Evolutionary conservation across 257 asterid genomes (phyloP), one percentile per base, ranked within the genome.

Genomic region (Parsonsia alboflavescens): DNA sequence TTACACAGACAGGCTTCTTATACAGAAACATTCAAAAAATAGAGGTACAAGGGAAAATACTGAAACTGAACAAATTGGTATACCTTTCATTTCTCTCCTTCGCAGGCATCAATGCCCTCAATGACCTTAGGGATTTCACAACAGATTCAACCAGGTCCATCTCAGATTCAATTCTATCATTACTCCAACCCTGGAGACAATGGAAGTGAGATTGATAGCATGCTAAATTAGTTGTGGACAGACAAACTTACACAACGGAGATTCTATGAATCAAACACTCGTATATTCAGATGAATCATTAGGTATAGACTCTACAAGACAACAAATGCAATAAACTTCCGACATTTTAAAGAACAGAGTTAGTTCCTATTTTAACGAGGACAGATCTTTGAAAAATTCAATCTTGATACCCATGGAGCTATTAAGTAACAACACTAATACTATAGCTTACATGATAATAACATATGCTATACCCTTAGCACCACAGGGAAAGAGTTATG

Each of bases 11-110:
- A 33, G 39, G 39, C 39, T 33, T 33, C 3, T 33, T 3, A 1
- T 33, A 33, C 39, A 33, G 39, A 33, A 33, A 33, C 39, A 33
- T 33, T 33, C 39, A 33, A 33, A 33, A 33, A 33, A 33, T 33
- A 1, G 39, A 33, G 1, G 39, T 33, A 33, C 39, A 33, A 33
- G 39, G 39, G 2, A 33, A 6, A 7, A 16, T 2, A 42, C 15
- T 22, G 9, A 71, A 48, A 61, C 15, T 41, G 44, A 33, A 41
- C 24, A 82, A 19, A 49, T 28, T 24, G 21, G 21, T 54, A 73
- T 84, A 90, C 99, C 92, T 89, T 81, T 86, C 92, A 79, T 77
- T 81, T 65, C 91, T 88, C 84, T 91, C 97, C 75, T 88, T 84
- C 22, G 97, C 84, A 63, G 92, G 86, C 85, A 91, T 75, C 84